A percentile compares a stretch with the other conserved stretches of the same genome.
Conservation (phyloP, 257 asterid genomes). For the Fraxinus cuspidata region DNA sequence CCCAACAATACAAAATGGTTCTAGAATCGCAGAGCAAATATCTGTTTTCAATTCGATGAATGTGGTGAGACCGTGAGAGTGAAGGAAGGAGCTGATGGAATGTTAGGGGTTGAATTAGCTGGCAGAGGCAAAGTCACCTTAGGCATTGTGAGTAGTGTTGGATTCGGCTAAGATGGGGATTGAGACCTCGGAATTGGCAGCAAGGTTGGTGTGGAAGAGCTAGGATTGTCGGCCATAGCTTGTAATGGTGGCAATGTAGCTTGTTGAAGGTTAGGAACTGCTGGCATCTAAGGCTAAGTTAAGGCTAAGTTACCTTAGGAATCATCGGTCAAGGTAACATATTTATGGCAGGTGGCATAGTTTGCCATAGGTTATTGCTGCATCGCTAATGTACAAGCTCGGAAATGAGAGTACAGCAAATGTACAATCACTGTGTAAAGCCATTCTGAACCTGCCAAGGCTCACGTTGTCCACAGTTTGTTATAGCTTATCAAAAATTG, state of each 20-base stretch:
- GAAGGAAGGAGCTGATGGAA: slow-evolving; percentile 37
- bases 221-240: slow-evolving; percentile 9
- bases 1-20: neutral
- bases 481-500: too few relatives aligned
- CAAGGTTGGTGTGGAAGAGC: neutral
- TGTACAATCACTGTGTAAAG: too few relatives aligned
- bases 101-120: slow-evolving; percentile 26
- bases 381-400: slow-evolving; percentile 17
- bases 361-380: slow-evolving; percentile 35
- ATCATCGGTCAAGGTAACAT: too few relatives aligned
- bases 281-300: slow-evolving; percentile 5
- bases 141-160: slow-evolving; percentile 33
- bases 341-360: slow-evolving; percentile 24
- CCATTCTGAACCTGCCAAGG: too few relatives aligned
- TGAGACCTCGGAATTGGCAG: slow-evolving; percentile 25
- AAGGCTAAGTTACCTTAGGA: neutral
- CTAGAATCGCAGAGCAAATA: neutral
- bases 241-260: slow-evolving; percentile 33
- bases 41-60: slow-evolving; percentile 30
- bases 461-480: too few relatives aligned
- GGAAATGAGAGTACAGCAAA: slow-evolving; percentile 16
- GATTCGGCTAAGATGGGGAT: slow-evolving; percentile 20
- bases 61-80: slow-evolving; percentile 38
- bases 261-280: slow-evolving; percentile 31
- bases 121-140: slow-evolving; percentile 35